Evolutionary conservation across 2,329 filamentous ascomycete species (phyloP), one percentile per base, ranked within the genome.

Genomic region (Cercospora sesami): DNA sequence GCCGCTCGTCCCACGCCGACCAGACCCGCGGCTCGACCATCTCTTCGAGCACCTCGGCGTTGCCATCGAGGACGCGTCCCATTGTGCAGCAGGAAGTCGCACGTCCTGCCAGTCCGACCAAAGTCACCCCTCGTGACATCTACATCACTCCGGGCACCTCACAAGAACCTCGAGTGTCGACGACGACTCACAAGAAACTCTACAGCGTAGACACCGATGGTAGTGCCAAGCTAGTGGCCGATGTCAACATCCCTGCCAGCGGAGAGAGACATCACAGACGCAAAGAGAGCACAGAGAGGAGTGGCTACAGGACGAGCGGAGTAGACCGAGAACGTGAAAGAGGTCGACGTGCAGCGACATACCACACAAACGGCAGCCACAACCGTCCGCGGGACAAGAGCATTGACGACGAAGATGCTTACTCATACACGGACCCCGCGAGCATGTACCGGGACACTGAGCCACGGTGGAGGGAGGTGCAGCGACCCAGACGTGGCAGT

Each of bases 361-460:
- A 79, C 64, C 76, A 79, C 67, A 69, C 73, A 51, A 75, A 68
- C 36, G 75, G 73, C 31, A 68, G 72, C 30, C 63, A 68, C 60
- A 69, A 71, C 63, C 63, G 70, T 31, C 60, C 70, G 23, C 64
- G 67, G 66, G 69, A 75, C 55, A 75, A 74, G 68, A 75, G 71
- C 55, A 75, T 78, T 59, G 75, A 76, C 48, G 81, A 83, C 48
- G 81, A 83, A 58, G 80, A 81, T 58, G 79, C 78, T 61, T 84
- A 81, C 71, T 84, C 82, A 3, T 85, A 85, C 75, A 84, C 82
- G 1, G 82, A 84, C 70, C 76, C 83, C 4, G 82, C 82, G 9
- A 79, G 79, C 72, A 85, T 85, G 83, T 85, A 82, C 73, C 77
- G 79, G 51, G 82, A 84, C 63, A 85, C 83, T 0, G 83, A 85